Percentiles rank a stretch among this genome's conserved stretches.
These are phyloP conservation scores for Aspergillus indologenus DNA, from an alignment of 495 filamentous ascomycete species.

Conservation along the genomic window DNA sequence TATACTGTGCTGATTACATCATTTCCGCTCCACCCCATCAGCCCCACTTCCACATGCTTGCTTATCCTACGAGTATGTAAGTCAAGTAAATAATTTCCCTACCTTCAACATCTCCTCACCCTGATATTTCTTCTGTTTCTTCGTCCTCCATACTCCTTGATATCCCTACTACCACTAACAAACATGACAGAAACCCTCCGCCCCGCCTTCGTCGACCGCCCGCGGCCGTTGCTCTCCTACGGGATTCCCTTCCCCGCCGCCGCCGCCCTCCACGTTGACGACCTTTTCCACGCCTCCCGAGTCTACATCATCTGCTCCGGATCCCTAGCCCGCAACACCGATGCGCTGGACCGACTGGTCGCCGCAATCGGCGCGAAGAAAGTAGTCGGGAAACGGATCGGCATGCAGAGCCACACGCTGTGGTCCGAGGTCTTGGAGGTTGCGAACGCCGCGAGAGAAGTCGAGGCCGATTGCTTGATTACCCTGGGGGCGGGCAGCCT, in stretches of 20 bases:
- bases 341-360: conserved; percentile 43
- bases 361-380: conserved; percentile 40
- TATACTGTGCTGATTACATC: too few species aligned
- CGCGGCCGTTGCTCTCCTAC: conserved; percentile 45
- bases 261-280: conserved; percentile 45
- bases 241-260: conserved; percentile 52
- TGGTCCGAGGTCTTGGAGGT: conserved; percentile 60
- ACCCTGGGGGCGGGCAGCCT: conserved; percentile 61
- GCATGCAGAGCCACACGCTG: conserved; percentile 58
- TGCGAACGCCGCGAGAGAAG: conserved; percentile 43
- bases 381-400: conserved; percentile 50
- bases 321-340: conserved; percentile 55
- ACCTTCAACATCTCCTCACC: too few species aligned
- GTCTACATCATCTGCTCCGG: conserved; percentile 60
- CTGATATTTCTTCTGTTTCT: too few species aligned
- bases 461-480: conserved; percentile 53
- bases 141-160: too few species aligned
- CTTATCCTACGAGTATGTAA: too few species aligned
- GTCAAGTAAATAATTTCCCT: too few species aligned
- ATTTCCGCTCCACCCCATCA: conserved; percentile 4
- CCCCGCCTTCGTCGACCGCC: conserved; percentile 36
- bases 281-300: conserved; percentile 50
- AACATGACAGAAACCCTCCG: conserved; percentile 36
- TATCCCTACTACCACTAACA: background rate
- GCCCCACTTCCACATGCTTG: conserved; percentile 4